phyloP scores from a whole-genome alignment of 495 filamentous ascomycete species.

The Tuber indicum region DNA sequence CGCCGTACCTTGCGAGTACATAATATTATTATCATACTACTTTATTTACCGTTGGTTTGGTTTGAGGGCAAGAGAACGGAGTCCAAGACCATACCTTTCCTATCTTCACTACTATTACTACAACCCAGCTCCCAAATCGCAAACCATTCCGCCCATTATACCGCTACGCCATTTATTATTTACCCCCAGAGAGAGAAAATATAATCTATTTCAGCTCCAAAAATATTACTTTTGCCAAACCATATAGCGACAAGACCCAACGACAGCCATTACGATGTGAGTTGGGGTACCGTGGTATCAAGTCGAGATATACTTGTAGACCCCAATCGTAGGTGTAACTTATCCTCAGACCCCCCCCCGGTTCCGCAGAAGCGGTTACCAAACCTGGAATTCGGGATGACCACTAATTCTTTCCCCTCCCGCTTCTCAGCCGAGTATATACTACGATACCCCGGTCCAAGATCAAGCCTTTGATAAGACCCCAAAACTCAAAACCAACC shows the following conservation, averaged over 20 bases:
- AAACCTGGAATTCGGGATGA: not conserved
- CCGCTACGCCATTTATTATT: too few relatives aligned
- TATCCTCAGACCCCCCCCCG: not conserved
- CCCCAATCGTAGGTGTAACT: not conserved
- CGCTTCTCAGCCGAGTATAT: not conserved
- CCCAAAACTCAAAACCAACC: not conserved
- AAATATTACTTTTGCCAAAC: not conserved
- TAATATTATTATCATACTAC: too few relatives aligned
- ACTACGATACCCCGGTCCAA: not conserved
- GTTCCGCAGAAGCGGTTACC: not conserved
- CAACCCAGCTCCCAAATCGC: too few relatives aligned
- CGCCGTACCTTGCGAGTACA: too few relatives aligned
- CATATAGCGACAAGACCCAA: not conserved
- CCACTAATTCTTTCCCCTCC: not conserved
- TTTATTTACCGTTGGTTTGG: too few relatives aligned
- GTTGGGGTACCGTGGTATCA: not conserved
- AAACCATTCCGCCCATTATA: too few relatives aligned
- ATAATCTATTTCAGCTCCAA: too few relatives aligned
- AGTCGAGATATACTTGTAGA: not conserved
- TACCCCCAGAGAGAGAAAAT: too few relatives aligned
- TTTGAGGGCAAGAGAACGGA: too few relatives aligned
- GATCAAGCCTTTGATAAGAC: not conserved
- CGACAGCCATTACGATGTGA: not conserved
- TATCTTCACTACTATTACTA: too few relatives aligned
- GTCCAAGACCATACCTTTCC: too few relatives aligned